phyloP scores from a whole-genome alignment of 2,329 filamentous ascomycete species.

The Pestalotiopsis fici region DNA sequence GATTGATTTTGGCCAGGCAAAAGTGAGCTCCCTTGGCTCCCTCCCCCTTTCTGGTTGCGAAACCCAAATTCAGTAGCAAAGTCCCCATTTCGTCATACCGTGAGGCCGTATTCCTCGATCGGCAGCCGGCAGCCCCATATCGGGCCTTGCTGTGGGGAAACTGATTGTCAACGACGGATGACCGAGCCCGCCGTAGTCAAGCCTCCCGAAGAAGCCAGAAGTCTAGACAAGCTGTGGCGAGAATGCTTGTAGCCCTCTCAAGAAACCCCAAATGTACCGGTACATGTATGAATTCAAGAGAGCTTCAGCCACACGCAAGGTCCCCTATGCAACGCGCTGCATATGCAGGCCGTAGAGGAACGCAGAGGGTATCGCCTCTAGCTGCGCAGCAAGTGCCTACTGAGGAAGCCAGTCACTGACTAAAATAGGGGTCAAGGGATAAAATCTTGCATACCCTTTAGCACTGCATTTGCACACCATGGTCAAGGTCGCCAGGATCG shows the following conservation, averaged over 20 bases:
- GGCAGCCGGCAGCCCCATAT: not conserved
- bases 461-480: not conserved
- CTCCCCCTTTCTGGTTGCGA: not conserved
- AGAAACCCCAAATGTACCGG: not conserved
- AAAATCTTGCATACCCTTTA: too few species aligned
- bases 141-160: not conserved
- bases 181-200: constrained; percentile 7
- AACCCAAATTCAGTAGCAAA: not conserved
- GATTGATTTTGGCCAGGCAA: too few species aligned
- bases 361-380: too few species aligned
- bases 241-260: not conserved
- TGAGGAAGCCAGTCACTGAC: not conserved
- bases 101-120: not conserved
- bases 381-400: too few species aligned
- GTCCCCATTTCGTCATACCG: not conserved
- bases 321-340: constrained; percentile 2
- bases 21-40: too few species aligned
- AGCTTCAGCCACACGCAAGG: not conserved
- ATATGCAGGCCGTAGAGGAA: not conserved
- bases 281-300: not conserved
- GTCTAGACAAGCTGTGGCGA: constrained; percentile 9
- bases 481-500: too few species aligned
- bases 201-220: constrained; percentile 2
- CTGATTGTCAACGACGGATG: not conserved
- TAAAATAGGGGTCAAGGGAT: too few species aligned